Evolutionary conservation across 2,329 filamentous ascomycete genomes (phyloP).

Genomic region (Pseudopithomyces maydicus): DNA sequence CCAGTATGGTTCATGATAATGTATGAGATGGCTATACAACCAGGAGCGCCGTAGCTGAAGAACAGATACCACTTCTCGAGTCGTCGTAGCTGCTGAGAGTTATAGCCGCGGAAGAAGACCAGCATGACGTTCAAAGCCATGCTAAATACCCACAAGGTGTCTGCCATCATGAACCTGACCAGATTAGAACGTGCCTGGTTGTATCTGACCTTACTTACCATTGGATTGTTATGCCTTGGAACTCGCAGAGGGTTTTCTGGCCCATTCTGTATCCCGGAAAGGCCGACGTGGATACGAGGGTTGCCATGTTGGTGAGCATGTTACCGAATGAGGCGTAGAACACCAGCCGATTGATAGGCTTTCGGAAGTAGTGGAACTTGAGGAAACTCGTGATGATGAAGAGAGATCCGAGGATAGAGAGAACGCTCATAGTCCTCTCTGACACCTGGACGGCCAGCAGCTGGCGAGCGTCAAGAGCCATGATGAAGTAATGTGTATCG

Average conservation of each 20-base stretch:
- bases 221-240: slow-evolving; percentile 81
- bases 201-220: slow-evolving; percentile 61
- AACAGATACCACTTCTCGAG: slow-evolving; percentile 75
- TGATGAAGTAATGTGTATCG: not conserved
- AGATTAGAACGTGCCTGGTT: slow-evolving; percentile 19
- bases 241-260: slow-evolving; percentile 67
- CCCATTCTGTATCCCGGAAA: slow-evolving; percentile 45
- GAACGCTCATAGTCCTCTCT: slow-evolving; percentile 70
- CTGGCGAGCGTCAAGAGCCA: slow-evolving; percentile 18
- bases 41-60: slow-evolving; percentile 74
- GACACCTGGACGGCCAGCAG: slow-evolving; percentile 60
- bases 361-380: slow-evolving; percentile 72
- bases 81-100: slow-evolving; percentile 64
- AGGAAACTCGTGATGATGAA: slow-evolving; percentile 76
- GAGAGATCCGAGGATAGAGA: slow-evolving; percentile 72
- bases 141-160: slow-evolving; percentile 74
- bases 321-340: slow-evolving; percentile 87
- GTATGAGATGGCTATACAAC: slow-evolving; percentile 70
- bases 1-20: slow-evolving; percentile 64
- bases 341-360: slow-evolving; percentile 84
- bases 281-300: slow-evolving; percentile 71
- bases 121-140: slow-evolving; percentile 87
- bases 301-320: slow-evolving; percentile 75
- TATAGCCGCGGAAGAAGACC: slow-evolving; percentile 77
- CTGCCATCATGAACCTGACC: slow-evolving; percentile 75